phyloP scores from a whole-genome alignment of 2,329 filamentous ascomycete genomes.

The Penicillium crustosum region DNA sequence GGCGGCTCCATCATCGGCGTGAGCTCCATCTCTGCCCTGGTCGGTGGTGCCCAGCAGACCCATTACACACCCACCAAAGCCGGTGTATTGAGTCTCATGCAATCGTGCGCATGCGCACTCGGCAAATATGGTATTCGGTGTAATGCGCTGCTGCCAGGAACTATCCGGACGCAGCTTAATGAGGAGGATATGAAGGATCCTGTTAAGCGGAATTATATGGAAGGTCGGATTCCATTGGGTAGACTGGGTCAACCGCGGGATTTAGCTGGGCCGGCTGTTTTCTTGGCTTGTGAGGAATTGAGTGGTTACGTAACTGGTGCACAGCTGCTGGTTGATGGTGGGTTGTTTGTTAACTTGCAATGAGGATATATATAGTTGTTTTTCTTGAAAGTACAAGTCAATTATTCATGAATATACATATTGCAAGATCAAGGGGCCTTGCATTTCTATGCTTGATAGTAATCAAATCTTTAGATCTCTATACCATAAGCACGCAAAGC shows the following conservation, averaged over 20 bases:
- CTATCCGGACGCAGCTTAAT: constrained; percentile 80
- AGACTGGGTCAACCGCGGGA: constrained; percentile 71
- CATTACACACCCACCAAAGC: constrained; percentile 92
- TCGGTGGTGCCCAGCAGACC: constrained; percentile 72
- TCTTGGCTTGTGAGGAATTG: constrained; percentile 75
- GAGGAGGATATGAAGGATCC: constrained; percentile 76
- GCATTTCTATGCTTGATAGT: background rate
- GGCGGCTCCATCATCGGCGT: constrained; percentile 71
- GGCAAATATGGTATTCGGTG: constrained; percentile 75
- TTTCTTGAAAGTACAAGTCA: background rate
- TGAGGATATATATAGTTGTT: constrained; percentile 37
- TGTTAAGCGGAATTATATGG: constrained; percentile 73
- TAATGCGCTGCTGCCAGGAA: constrained; percentile 81
- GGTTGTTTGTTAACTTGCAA: constrained; percentile 85
- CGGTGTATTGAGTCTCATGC: constrained; percentile 76
- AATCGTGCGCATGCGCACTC: constrained; percentile 76
- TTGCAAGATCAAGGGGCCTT: background rate
- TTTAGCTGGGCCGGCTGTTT: constrained; percentile 79
- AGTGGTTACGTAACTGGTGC: constrained; percentile 80
- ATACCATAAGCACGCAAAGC: constrained; percentile 67
- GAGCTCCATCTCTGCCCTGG: constrained; percentile 43
- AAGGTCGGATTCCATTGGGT: constrained; percentile 75
- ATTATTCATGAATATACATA: background rate
- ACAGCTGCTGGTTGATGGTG: constrained; percentile 82
- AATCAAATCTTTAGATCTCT: constrained; percentile 14